Conservation (phyloP, 2,329 filamentous ascomycete species). For the Cladosporium phlei region DNA sequence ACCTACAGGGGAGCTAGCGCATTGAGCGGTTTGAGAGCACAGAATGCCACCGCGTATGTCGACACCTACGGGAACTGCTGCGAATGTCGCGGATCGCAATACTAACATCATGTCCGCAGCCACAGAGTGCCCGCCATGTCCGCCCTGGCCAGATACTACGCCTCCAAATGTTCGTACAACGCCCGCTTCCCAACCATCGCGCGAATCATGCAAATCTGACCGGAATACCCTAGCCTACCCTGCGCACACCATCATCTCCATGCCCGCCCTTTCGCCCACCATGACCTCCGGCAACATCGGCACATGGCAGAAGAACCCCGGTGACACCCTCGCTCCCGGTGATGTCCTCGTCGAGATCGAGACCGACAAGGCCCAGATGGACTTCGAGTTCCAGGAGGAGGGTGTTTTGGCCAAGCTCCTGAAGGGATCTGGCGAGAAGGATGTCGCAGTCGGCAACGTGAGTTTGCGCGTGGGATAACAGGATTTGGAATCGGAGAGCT, state of each 20-base stretch:
- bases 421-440: slow-evolving; percentile 89
- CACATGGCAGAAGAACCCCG: slow-evolving; percentile 94
- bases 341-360: slow-evolving; percentile 82
- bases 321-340: slow-evolving; percentile 80
- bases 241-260: slow-evolving; percentile 89
- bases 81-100: not conserved
- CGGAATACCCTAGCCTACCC: slow-evolving; percentile 69
- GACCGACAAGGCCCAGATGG: slow-evolving; percentile 99
- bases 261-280: slow-evolving; percentile 96
- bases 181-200: slow-evolving; percentile 12
- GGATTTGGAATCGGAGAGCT: slow-evolving; percentile 14
- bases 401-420: slow-evolving; percentile 91
- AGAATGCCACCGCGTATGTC: slow-evolving; percentile 33
- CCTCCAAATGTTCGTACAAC: slow-evolving; percentile 57
- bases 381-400: slow-evolving; percentile 99
- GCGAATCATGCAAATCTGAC: slow-evolving; percentile 4
- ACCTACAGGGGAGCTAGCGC: slow-evolving; percentile 29
- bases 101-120: not conserved
- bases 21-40: slow-evolving; percentile 28
- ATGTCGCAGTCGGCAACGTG: slow-evolving; percentile 90
- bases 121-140: slow-evolving; percentile 48
- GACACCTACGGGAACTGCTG: not conserved
- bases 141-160: slow-evolving; percentile 62
- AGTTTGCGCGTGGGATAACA: slow-evolving; percentile 39
- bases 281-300: slow-evolving; percentile 98